Percentiles rank a stretch among this genome's conserved stretches.
These are phyloP conservation scores for Apophysomyces sp. DNA, from an alignment of 371 early-diverging fungal genomes.

Conservation along the genomic window DNA sequence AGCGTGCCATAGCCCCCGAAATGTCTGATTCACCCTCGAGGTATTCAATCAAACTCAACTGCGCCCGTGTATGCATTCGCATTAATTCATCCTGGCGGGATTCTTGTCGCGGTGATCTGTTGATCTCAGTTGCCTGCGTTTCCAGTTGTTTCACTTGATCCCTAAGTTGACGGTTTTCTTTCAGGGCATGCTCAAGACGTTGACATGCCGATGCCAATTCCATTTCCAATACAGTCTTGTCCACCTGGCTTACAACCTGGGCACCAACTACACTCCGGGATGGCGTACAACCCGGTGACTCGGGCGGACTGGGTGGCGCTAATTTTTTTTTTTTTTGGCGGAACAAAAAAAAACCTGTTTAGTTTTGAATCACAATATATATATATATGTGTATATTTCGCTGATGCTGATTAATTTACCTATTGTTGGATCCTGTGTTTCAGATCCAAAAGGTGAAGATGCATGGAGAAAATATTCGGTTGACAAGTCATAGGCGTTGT, in stretches of 20 bases:
- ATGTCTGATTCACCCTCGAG: constrained; percentile 41
- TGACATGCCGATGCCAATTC: constrained; percentile 9
- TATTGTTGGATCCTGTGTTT: not conserved
- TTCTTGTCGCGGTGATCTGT: not conserved
- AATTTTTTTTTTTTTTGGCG: not conserved
- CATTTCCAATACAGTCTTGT: not conserved
- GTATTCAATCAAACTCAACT: constrained; percentile 36
- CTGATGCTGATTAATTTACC: not conserved
- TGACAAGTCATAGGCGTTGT: too few relatives aligned
- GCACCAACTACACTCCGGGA: not conserved
- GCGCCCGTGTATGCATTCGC: constrained; percentile 34
- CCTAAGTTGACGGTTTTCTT: constrained; percentile 23
- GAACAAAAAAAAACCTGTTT: not conserved
- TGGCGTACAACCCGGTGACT: not conserved
- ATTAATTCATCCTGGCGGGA: constrained; percentile 24
- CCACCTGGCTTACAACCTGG: not conserved
- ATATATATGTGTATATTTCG: too few relatives aligned
- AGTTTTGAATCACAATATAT: too few relatives aligned
- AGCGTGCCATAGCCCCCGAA: constrained; percentile 27
- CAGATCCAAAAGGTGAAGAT: too few relatives aligned
- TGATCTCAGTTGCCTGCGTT: not conserved
- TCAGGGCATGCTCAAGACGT: constrained; percentile 10
- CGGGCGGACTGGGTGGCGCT: not conserved
- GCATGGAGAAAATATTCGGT: too few relatives aligned
- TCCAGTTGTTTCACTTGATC: constrained; percentile 39